A percentile compares a stretch with the other conserved stretches of the same genome.
These are phyloP conservation scores for Fragilariopsis cylindrus DNA, from an alignment of 108 stramenopile genomes.

Conservation along the genomic window DNA sequence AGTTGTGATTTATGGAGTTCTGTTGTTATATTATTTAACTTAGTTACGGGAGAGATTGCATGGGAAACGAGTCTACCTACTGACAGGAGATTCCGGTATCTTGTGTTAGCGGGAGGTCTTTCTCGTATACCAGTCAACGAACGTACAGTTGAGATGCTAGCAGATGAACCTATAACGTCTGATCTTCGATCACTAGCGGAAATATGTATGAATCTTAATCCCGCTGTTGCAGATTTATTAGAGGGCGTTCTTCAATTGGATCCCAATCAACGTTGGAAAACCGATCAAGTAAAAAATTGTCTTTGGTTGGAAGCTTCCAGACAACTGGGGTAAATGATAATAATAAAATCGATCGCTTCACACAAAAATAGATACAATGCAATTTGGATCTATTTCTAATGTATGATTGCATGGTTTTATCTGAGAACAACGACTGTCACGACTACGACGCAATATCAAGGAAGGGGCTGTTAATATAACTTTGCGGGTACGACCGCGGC, in stretches of 20 bases:
- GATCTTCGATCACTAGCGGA: conserved; percentile 21
- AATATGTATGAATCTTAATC: conserved; percentile 32
- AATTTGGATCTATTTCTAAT: too few species aligned
- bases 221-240: conserved; percentile 29
- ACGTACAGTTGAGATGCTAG: conserved; percentile 39
- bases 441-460: too few species aligned
- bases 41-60: conserved; percentile 61
- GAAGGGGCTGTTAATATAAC: too few species aligned
- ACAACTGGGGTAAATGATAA: background rate
- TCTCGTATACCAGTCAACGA: conserved; percentile 38
- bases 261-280: conserved; percentile 44
- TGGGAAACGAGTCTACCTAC: conserved; percentile 23
- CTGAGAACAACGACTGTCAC: too few species aligned
- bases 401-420: too few species aligned
- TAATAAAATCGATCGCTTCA: background rate
- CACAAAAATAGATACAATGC: background rate
- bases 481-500: too few species aligned
- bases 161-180: conserved; percentile 15
- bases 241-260: conserved; percentile 32
- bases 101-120: conserved; percentile 38
- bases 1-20: conserved; percentile 82
- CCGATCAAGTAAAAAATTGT: conserved; percentile 16
- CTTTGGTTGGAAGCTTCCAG: conserved; percentile 9
- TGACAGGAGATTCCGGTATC: conserved; percentile 42
- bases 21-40: conserved; percentile 81